A percentile compares a stretch with the other conserved stretches of the same genome.
These are phyloP conservation scores for Penicillium sp. DNA, from an alignment of 2,329 filamentous ascomycete genomes.

Conservation along the genomic window DNA sequence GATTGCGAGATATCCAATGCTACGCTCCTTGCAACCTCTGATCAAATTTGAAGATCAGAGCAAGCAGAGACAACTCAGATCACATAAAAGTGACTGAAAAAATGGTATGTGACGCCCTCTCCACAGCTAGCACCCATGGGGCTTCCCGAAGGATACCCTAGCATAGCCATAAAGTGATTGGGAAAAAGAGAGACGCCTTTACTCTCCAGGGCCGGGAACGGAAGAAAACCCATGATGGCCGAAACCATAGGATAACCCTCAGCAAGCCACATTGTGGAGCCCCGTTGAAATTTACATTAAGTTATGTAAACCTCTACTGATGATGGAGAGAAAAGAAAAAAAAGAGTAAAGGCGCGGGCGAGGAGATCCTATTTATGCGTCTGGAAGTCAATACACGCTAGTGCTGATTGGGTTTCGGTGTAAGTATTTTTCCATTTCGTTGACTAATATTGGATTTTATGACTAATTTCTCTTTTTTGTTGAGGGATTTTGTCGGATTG, in stretches of 20 bases:
- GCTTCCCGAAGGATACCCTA: conserved; percentile 42
- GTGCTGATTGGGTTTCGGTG: conserved; percentile 22
- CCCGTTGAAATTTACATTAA: conserved; percentile 50
- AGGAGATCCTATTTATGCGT: conserved; percentile 33
- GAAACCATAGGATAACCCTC: conserved; percentile 50
- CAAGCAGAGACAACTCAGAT: background rate
- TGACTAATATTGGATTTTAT: conserved; percentile 4
- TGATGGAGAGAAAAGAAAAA: conserved; percentile 48
- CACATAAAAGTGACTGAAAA: conserved; percentile 16
- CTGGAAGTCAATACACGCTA: conserved; percentile 20
- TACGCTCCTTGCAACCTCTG: background rate
- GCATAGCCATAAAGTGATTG: conserved; percentile 45
- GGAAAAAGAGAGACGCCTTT: conserved; percentile 47
- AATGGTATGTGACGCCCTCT: conserved; percentile 46
- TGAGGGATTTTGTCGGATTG: background rate
- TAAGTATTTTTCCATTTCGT: conserved; percentile 3
- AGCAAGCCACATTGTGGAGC: conserved; percentile 52
- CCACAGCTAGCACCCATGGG: conserved; percentile 49
- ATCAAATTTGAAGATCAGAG: background rate
- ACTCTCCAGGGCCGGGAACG: conserved; percentile 52
- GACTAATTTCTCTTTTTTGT: conserved; percentile 1
- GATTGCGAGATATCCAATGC: background rate
- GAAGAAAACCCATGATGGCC: conserved; percentile 49
- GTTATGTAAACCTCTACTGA: conserved; percentile 55
- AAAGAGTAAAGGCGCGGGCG: conserved; percentile 27